Evolutionary conservation across 2,329 filamentous ascomycete species (phyloP).

Genomic region (Curvularia spicifera): DNA sequence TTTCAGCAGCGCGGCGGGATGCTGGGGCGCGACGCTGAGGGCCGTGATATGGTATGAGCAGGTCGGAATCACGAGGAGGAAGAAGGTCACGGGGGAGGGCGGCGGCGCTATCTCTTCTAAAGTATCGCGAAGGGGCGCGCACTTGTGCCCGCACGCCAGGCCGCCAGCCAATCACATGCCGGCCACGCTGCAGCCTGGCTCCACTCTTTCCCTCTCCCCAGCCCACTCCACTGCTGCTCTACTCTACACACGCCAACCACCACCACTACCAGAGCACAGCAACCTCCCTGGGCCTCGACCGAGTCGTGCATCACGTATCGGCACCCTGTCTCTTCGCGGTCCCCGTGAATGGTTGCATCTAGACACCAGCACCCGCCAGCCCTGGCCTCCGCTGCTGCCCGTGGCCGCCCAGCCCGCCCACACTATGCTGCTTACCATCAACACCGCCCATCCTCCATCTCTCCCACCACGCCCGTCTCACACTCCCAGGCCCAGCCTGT

Average conservation of each 20-base stretch:
- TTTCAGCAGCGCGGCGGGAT: background rate
- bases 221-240: background rate
- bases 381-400: too few species aligned
- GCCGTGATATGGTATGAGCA: background rate
- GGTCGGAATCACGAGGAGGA: slow-evolving; percentile 20
- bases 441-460: background rate
- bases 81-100: slow-evolving; percentile 16
- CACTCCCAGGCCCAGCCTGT: slow-evolving; percentile 4
- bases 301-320: too few species aligned
- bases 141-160: background rate
- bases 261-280: slow-evolving; percentile 5
- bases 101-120: slow-evolving; percentile 10
- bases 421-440: background rate
- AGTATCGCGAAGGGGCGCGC: slow-evolving; percentile 2
- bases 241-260: background rate
- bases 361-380: too few species aligned
- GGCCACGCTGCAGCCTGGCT: slow-evolving; percentile 15
- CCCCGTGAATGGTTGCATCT: too few species aligned
- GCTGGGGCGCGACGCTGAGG: slow-evolving; percentile 3
- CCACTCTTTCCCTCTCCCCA: slow-evolving; percentile 8
- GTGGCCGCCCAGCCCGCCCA: background rate
- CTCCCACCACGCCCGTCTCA: slow-evolving; percentile 5
- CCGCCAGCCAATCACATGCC: slow-evolving; percentile 17
- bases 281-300: too few species aligned
- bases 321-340: too few species aligned